Conservation (phyloP, 176 grass and related monocot species). For the Oryza nivara region DNA sequence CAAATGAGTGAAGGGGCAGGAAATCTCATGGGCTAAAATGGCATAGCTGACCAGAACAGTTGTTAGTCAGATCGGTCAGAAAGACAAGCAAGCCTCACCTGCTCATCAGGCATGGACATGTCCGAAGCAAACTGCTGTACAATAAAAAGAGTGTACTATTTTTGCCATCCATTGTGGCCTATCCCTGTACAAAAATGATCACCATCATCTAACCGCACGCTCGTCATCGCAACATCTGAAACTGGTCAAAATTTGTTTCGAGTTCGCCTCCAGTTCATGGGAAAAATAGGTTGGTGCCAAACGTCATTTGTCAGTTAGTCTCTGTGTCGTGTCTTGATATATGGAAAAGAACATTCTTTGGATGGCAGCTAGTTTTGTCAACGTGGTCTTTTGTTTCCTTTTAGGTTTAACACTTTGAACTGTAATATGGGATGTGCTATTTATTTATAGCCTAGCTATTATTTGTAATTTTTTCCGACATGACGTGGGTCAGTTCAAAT, state of each 20-base stretch:
- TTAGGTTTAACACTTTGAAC: constrained; percentile 49
- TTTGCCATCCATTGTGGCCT: constrained; percentile 45
- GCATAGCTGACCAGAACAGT: constrained; percentile 43
- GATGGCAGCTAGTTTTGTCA: constrained; percentile 50
- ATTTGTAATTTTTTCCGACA: constrained; percentile 51
- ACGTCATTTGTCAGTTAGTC: constrained; percentile 35
- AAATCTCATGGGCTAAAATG: constrained; percentile 36
- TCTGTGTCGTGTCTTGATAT: constrained; percentile 32
- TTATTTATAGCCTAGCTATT: constrained; percentile 52
- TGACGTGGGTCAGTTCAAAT: constrained; percentile 37
- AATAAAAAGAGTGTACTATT: constrained; percentile 54
- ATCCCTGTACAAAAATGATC: constrained; percentile 63
- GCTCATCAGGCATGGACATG: constrained; percentile 31
- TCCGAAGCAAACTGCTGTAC: constrained; percentile 51
- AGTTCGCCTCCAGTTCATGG: constrained; percentile 49
- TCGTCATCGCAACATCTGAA: constrained; percentile 31
- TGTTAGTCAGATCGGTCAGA: constrained; percentile 32
- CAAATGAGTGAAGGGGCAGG: constrained; percentile 39
- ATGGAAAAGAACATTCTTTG: constrained; percentile 47
- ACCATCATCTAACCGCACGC: constrained; percentile 27
- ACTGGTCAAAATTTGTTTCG: constrained; percentile 36
- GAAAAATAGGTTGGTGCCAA: constrained; percentile 24
- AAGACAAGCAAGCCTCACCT: constrained; percentile 31
- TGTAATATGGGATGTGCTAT: constrained; percentile 45
- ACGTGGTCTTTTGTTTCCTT: constrained; percentile 38